These are phyloP conservation scores for Fermentozyma sake DNA, from an alignment of 1,139 yeast species.

Conservation along the genomic window DNA sequence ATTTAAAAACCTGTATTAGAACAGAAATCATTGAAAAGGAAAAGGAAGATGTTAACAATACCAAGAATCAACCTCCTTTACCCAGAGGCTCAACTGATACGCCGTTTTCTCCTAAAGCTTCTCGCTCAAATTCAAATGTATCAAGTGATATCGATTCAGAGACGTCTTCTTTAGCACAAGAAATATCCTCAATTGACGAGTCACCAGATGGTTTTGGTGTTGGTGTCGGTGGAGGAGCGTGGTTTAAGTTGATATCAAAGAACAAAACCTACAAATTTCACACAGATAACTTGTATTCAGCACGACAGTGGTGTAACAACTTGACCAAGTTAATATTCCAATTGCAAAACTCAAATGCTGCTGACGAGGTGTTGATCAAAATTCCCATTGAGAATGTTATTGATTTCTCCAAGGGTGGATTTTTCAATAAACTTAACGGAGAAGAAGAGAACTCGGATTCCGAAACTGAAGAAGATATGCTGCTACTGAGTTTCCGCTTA, in stretches of 20 bases:
- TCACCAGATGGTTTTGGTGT: too few species aligned
- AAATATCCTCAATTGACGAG: conserved; percentile 1
- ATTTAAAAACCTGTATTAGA: conserved; percentile 56
- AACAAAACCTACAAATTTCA: conserved; percentile 59
- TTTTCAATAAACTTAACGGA: conserved; percentile 8
- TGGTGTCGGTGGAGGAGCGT: conserved; percentile 26
- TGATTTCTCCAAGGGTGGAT: conserved; percentile 46
- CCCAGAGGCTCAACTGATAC: conserved; percentile 1
- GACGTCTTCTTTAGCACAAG: neutral
- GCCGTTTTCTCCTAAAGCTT: neutral
- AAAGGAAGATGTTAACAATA: conserved; percentile 1
- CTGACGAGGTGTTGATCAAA: conserved; percentile 70
- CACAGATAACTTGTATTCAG: conserved; percentile 70
- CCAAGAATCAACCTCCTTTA: too few species aligned
- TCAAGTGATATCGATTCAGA: conserved; percentile 1
- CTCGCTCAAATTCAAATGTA: conserved; percentile 4
- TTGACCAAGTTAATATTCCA: conserved; percentile 72
- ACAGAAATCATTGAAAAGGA: conserved; percentile 49
- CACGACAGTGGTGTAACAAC: conserved; percentile 75
- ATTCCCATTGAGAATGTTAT: conserved; percentile 70
- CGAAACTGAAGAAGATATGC: conserved; percentile 12
- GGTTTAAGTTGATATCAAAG: conserved; percentile 57
- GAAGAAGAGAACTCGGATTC: conserved; percentile 8
- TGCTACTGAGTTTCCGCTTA: conserved; percentile 21
- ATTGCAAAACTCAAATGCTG: conserved; percentile 57